Percentiles rank a stretch among this genome's conserved stretches.
Evolutionary conservation across 306 rosid genomes (phyloP).

Genomic region (Fagus crenata): DNA sequence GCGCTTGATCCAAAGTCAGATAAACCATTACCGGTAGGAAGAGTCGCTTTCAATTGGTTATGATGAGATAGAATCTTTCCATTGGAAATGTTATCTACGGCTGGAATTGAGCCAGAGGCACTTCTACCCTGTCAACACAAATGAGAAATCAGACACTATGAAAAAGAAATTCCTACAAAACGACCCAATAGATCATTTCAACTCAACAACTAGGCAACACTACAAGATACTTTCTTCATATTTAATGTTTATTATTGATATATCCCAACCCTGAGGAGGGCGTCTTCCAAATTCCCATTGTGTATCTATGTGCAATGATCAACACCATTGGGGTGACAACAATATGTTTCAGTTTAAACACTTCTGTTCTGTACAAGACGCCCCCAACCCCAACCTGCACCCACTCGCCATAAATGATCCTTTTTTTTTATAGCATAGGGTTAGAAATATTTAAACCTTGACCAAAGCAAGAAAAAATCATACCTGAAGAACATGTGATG

Average conservation of each 20-base stretch:
- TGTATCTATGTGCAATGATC: background rate
- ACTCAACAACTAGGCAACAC: background rate
- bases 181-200: background rate
- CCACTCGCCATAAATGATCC: background rate
- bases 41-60: slow-evolving; percentile 49
- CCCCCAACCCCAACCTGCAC: background rate
- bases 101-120: slow-evolving; percentile 44
- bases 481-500: slow-evolving; percentile 68
- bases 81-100: slow-evolving; percentile 47
- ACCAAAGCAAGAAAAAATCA: background rate
- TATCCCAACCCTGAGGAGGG: background rate
- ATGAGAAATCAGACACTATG: slow-evolving; percentile 3
- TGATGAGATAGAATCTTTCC: slow-evolving; percentile 50
- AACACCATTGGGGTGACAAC: background rate
- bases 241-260: background rate
- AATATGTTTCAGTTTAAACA: too few species aligned
- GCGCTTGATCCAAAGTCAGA: slow-evolving; percentile 59
- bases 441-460: background rate
- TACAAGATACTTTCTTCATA: background rate
- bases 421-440: background rate
- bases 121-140: slow-evolving; percentile 50
- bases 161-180: background rate
- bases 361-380: too few species aligned
- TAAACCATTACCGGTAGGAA: slow-evolving; percentile 43
- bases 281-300: background rate